phyloP scores from a whole-genome alignment of 2,329 filamentous ascomycete genomes.

The Colletotrichum navitas region DNA sequence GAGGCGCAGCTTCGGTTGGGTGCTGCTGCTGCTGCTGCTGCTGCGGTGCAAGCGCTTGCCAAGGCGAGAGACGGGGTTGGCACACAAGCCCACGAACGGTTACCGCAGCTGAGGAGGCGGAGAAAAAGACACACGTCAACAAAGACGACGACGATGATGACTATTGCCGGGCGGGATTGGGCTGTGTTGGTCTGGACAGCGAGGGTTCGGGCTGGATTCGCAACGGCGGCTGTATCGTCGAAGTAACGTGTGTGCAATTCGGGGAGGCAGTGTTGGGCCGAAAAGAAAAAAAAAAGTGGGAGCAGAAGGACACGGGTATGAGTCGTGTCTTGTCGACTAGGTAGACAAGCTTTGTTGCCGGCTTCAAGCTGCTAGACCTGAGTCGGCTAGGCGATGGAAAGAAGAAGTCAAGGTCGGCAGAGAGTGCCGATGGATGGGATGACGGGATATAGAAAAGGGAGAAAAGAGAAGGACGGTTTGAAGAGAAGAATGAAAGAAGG shows the following conservation, averaged over 20 bases:
- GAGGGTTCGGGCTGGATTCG: slow-evolving; percentile 5
- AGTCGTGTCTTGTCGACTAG: slow-evolving; percentile 27
- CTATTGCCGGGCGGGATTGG: slow-evolving; percentile 8
- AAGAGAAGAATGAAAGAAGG: neutral
- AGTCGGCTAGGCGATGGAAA: slow-evolving; percentile 2
- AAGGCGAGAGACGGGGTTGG: slow-evolving; percentile 7
- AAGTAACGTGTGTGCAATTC: slow-evolving; percentile 27
- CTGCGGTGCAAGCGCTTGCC: neutral
- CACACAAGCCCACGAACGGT: slow-evolving; percentile 22
- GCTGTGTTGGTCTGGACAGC: slow-evolving; percentile 20
- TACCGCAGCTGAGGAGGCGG: slow-evolving; percentile 3
- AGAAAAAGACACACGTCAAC: slow-evolving; percentile 9
- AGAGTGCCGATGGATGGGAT: too few relatives aligned
- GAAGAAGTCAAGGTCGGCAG: neutral
- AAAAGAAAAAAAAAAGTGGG: slow-evolving; percentile 34
- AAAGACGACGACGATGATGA: neutral
- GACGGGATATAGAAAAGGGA: neutral
- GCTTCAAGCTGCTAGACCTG: neutral
- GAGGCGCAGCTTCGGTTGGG: neutral
- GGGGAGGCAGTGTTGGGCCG: slow-evolving; percentile 32
- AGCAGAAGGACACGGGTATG: slow-evolving; percentile 21
- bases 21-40: neutral
- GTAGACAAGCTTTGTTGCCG: neutral
- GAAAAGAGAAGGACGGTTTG: neutral
- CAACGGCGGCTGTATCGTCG: slow-evolving; percentile 30